phyloP scores from a whole-genome alignment of 371 early-diverging fungal species.

The Mortierella sp. region DNA sequence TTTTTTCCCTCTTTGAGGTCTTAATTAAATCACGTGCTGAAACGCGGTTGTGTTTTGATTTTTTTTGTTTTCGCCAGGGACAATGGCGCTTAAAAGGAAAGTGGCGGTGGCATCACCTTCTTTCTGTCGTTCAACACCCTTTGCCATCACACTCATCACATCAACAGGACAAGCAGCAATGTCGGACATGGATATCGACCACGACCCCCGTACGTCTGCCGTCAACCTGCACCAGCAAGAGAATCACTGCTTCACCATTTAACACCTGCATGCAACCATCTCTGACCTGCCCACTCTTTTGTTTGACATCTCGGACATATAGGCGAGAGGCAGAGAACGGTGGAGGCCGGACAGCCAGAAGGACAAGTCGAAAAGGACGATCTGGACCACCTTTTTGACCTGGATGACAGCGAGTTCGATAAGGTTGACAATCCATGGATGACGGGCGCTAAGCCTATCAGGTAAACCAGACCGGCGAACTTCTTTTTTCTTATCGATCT shows the following conservation, averaged over 20 bases:
- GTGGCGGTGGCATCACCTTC: background rate
- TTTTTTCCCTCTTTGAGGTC: background rate
- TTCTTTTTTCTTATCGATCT: background rate
- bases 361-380: slow-evolving; percentile 18
- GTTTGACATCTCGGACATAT: background rate
- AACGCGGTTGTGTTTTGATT: slow-evolving; percentile 29
- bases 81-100: background rate
- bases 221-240: background rate
- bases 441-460: background rate
- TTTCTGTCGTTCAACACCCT: background rate
- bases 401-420: slow-evolving; percentile 17
- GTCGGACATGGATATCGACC: slow-evolving; percentile 45
- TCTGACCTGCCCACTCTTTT: background rate
- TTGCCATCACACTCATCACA: background rate
- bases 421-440: slow-evolving; percentile 21
- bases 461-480: background rate
- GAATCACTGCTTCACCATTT: background rate
- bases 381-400: slow-evolving; percentile 30
- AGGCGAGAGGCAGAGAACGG: background rate
- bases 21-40: slow-evolving; percentile 20
- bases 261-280: background rate
- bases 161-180: slow-evolving; percentile 3
- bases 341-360: slow-evolving; percentile 35
- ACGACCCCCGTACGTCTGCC: slow-evolving; percentile 18
- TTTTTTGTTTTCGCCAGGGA: background rate